A percentile compares a stretch with the other conserved stretches of the same genome.
phyloP scores from a whole-genome alignment of 2,329 filamentous ascomycete genomes.

The Xylariaceae sp. region DNA sequence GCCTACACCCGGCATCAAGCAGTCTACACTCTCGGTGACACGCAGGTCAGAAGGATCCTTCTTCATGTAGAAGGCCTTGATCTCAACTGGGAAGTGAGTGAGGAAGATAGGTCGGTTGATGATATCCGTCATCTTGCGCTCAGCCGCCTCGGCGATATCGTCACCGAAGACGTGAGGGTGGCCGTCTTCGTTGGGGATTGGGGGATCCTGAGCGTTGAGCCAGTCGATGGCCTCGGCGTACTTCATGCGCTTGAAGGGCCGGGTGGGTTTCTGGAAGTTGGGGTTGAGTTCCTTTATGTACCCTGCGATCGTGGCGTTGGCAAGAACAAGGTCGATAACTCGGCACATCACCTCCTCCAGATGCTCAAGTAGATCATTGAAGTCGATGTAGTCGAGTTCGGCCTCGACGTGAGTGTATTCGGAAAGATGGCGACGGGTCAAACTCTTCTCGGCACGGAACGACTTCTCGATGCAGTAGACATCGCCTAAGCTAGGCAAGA shows the following conservation, averaged over 20 bases:
- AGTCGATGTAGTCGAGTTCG: slow-evolving; percentile 93
- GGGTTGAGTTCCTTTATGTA: slow-evolving; percentile 89
- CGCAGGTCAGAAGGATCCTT: slow-evolving; percentile 74
- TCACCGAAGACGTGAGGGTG: slow-evolving; percentile 89
- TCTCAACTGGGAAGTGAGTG: slow-evolving; percentile 94
- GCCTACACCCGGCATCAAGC: slow-evolving; percentile 85
- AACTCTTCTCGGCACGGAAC: slow-evolving; percentile 94
- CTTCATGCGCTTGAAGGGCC: slow-evolving; percentile 92
- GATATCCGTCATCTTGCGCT: slow-evolving; percentile 94
- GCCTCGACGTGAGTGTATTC: slow-evolving; percentile 98
- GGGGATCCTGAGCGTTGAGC: slow-evolving; percentile 77
- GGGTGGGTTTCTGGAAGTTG: slow-evolving; percentile 73
- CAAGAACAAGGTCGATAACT: slow-evolving; percentile 75
- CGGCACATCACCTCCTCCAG: slow-evolving; percentile 84
- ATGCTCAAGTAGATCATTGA: slow-evolving; percentile 82
- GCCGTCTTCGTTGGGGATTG: slow-evolving; percentile 88
- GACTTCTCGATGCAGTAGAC: slow-evolving; percentile 99
- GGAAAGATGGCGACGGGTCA: slow-evolving; percentile 88
- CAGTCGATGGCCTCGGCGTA: slow-evolving; percentile 93
- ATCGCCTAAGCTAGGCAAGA: slow-evolving; percentile 83
- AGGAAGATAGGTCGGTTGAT: slow-evolving; percentile 95
- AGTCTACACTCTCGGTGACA: slow-evolving; percentile 90
- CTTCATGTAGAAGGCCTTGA: slow-evolving; percentile 99
- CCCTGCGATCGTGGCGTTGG: slow-evolving; percentile 68
- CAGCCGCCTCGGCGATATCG: slow-evolving; percentile 96